Percentiles rank a stretch among this genome's conserved stretches.
These are phyloP conservation scores for Starmera stellimalicola DNA, from an alignment of 1,139 yeast genomes.

Conservation along the genomic window DNA sequence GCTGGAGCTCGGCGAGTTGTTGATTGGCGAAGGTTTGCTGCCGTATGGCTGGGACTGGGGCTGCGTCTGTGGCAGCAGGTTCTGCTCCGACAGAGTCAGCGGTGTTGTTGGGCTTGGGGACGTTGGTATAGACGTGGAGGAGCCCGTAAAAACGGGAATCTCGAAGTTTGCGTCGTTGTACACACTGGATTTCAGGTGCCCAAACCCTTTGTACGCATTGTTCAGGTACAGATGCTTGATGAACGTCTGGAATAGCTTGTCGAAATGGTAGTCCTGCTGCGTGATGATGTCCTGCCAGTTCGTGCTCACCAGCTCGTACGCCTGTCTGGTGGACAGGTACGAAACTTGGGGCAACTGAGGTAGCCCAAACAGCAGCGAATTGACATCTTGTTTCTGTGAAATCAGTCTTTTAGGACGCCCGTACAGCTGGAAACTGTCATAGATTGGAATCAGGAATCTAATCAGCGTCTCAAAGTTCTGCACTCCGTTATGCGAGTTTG, in stretches of 20 bases:
- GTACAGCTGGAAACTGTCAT: constrained; percentile 70
- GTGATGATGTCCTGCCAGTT: constrained; percentile 10
- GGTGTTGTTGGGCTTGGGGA: too few relatives aligned
- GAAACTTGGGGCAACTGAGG: constrained; percentile 74
- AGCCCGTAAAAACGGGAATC: constrained; percentile 3
- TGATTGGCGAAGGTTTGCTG: not conserved
- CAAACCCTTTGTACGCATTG: constrained; percentile 9
- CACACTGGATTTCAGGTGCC: constrained; percentile 8
- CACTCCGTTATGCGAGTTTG: constrained; percentile 77
- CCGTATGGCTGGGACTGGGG: too few relatives aligned
- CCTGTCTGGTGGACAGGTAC: constrained; percentile 32
- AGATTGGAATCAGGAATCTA: constrained; percentile 62
- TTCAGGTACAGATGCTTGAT: constrained; percentile 6
- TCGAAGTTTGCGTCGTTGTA: constrained; percentile 5
- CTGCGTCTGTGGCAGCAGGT: not conserved
- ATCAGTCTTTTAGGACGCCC: constrained; percentile 75
- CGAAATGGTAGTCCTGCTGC: constrained; percentile 5
- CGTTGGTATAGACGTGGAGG: too few relatives aligned
- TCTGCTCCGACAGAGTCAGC: not conserved
- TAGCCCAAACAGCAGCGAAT: constrained; percentile 68
- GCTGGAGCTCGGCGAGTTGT: not conserved
- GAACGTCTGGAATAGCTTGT: constrained; percentile 7
- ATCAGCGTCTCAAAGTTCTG: constrained; percentile 80
- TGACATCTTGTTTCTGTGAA: constrained; percentile 64
- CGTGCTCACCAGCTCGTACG: constrained; percentile 5